Evolutionary conservation across 2,329 filamentous ascomycete species (phyloP).

Genomic region (Mariannaea sp.): DNA sequence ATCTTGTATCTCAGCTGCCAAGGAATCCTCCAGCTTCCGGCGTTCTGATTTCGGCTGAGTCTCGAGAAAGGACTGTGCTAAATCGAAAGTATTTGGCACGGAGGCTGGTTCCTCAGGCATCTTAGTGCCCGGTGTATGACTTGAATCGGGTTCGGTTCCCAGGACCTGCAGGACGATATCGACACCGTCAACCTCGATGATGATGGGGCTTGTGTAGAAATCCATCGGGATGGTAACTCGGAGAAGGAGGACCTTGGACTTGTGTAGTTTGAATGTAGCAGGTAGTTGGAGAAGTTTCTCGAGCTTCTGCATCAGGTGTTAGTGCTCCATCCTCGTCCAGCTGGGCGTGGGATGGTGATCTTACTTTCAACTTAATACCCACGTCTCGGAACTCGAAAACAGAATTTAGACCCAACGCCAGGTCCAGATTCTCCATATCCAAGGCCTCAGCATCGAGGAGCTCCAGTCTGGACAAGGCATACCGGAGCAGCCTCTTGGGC

Average conservation of each 20-base stretch:
- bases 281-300: conserved; percentile 76
- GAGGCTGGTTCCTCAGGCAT: conserved; percentile 38
- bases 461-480: conserved; percentile 81
- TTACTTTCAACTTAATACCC: conserved; percentile 76
- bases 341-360: conserved; percentile 34
- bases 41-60: conserved; percentile 70
- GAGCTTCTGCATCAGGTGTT: conserved; percentile 67
- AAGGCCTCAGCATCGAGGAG: conserved; percentile 86
- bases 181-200: conserved; percentile 80
- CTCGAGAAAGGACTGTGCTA: conserved; percentile 79
- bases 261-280: conserved; percentile 69
- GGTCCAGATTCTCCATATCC: conserved; percentile 83
- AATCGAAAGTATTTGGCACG: conserved; percentile 71
- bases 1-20: conserved; percentile 66
- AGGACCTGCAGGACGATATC: conserved; percentile 68
- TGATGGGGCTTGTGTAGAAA: conserved; percentile 82
- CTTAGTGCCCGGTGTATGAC: conserved; percentile 47
- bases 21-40: conserved; percentile 69
- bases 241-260: conserved; percentile 75
- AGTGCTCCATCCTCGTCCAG: conserved; percentile 25
- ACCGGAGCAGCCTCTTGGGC: conserved; percentile 87
- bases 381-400: conserved; percentile 88
- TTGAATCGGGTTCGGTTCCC: conserved; percentile 38
- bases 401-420: conserved; percentile 80
- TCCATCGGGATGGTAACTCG: conserved; percentile 86